These are phyloP conservation scores for Tuber umbilicatum DNA, from an alignment of 495 filamentous ascomycete species.

Conservation along the genomic window DNA sequence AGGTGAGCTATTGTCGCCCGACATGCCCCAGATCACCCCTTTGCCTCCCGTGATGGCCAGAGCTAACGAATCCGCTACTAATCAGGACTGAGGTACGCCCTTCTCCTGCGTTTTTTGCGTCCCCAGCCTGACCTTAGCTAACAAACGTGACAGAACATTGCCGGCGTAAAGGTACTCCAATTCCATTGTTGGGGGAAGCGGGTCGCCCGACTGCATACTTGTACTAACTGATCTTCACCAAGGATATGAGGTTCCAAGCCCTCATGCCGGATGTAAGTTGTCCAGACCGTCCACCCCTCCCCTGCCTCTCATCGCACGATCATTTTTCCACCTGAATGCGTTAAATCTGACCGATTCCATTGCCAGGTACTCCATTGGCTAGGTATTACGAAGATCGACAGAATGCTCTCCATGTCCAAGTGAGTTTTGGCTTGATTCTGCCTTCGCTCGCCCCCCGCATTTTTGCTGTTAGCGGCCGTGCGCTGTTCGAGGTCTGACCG, in stretches of 20 bases:
- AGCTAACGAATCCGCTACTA: slow-evolving; percentile 14
- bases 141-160: slow-evolving; percentile 59
- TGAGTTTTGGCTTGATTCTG: slow-evolving; percentile 45
- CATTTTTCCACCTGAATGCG: slow-evolving; percentile 15
- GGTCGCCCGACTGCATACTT: slow-evolving; percentile 10
- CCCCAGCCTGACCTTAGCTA: slow-evolving; percentile 21
- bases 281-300: slow-evolving; percentile 11
- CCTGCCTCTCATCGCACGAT: slow-evolving; percentile 28
- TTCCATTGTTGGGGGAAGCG: background rate
- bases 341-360: slow-evolving; percentile 23
- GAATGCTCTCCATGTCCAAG: slow-evolving; percentile 98
- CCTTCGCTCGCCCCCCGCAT: slow-evolving; percentile 31
- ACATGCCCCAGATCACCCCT: background rate
- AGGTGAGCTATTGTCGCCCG: slow-evolving; percentile 44
- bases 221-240: slow-evolving; percentile 29
- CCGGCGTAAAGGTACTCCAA: slow-evolving; percentile 65
- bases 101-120: slow-evolving; percentile 20
- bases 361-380: slow-evolving; percentile 84
- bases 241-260: slow-evolving; percentile 97
- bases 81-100: slow-evolving; percentile 30
- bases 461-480: slow-evolving; percentile 19
- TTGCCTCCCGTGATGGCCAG: slow-evolving; percentile 12
- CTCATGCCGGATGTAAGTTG: slow-evolving; percentile 74
- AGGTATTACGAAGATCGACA: slow-evolving; percentile 96
- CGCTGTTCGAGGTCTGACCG: slow-evolving; percentile 19